phyloP scores from a whole-genome alignment of 2,329 filamentous ascomycete genomes.

The Fusarium sp. region DNA sequence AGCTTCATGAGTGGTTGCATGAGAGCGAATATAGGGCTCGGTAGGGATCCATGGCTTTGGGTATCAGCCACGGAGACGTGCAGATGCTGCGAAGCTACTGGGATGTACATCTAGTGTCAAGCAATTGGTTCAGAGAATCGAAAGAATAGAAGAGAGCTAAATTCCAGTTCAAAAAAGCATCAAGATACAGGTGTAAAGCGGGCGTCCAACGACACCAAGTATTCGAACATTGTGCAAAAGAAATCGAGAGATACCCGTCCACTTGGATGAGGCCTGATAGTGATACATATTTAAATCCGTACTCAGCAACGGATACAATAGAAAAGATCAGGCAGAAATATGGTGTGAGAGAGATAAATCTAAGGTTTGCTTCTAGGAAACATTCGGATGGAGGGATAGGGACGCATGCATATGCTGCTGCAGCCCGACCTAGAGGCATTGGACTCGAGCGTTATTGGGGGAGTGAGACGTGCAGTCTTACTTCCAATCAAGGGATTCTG shows the following conservation, averaged over 20 bases:
- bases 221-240: constrained; percentile 23
- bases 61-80: constrained; percentile 31
- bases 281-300: constrained; percentile 42
- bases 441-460: constrained; percentile 1
- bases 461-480: constrained; percentile 26
- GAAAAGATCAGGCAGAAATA: constrained; percentile 25
- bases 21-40: constrained; percentile 1
- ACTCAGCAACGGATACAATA: constrained; percentile 4
- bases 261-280: constrained; percentile 25
- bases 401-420: constrained; percentile 46
- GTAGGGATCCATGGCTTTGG: constrained; percentile 22
- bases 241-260: constrained; percentile 16
- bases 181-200: constrained; percentile 27
- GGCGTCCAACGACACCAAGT: constrained; percentile 32
- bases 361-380: constrained; percentile 15
- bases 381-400: constrained; percentile 30
- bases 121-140: constrained; percentile 1
- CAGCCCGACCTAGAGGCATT: constrained; percentile 33
- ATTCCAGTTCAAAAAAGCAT: constrained; percentile 18
- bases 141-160: constrained; percentile 2
- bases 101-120: constrained; percentile 52
- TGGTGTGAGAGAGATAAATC: constrained; percentile 30
- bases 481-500: constrained; percentile 43
- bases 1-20: constrained; percentile 20
- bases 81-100: constrained; percentile 28